Evolutionary conservation across 164 flowering plant species (phyloP).

Genomic region (Berberis thunbergii): DNA sequence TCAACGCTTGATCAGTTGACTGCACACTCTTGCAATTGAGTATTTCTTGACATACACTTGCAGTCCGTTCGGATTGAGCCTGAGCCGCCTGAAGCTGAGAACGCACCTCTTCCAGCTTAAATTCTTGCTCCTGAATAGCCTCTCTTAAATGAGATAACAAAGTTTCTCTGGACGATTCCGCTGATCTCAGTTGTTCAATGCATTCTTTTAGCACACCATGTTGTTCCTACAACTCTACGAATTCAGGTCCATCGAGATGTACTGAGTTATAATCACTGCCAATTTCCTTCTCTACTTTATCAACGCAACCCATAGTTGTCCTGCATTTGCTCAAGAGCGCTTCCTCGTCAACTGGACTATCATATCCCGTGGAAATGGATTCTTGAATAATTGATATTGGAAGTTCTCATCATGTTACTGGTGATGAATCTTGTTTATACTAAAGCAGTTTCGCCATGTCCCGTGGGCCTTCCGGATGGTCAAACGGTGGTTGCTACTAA

Average conservation of each 20-base stretch:
- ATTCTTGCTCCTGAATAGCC: constrained; percentile 80
- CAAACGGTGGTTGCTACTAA: no score
- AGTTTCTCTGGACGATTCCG: constrained; percentile 60
- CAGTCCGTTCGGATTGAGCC: no score
- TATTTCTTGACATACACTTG: no score
- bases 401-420: no score
- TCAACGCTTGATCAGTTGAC: no score
- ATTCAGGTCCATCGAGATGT: constrained; percentile 33
- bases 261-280: constrained; percentile 43
- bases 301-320: constrained; percentile 44
- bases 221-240: constrained; percentile 61
- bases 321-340: constrained; percentile 48
- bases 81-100: no score
- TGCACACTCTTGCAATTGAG: no score
- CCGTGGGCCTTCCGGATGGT: no score
- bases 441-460: no score
- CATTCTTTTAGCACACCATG: constrained; percentile 52
- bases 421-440: no score
- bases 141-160: constrained; percentile 65
- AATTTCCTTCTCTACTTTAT: constrained; percentile 59
- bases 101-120: no score
- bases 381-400: no score
- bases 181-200: constrained; percentile 49
- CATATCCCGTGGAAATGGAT: constrained; percentile 15
- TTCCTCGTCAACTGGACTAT: constrained; percentile 71